phyloP scores from a whole-genome alignment of 2,329 filamentous ascomycete species.

The Dactylonectria macrodidyma region DNA sequence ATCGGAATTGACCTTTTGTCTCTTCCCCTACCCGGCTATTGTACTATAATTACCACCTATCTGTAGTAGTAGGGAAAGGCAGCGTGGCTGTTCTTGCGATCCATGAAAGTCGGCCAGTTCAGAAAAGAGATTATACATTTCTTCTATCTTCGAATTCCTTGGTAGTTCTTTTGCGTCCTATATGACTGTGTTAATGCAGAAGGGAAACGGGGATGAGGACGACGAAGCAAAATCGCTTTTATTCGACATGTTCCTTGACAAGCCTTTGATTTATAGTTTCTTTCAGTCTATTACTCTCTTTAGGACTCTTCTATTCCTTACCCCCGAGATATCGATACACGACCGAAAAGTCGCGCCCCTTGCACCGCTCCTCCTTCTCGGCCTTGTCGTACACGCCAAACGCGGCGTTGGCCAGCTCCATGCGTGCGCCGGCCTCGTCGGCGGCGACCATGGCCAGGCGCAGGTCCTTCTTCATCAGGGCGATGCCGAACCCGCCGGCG shows the following conservation, averaged over 20 bases:
- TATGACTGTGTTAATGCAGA: not conserved
- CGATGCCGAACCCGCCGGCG: conserved; percentile 81
- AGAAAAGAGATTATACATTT: too few species aligned
- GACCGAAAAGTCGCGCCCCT: conserved; percentile 85
- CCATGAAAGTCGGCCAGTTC: too few species aligned
- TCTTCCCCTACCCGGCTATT: too few species aligned
- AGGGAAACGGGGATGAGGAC: not conserved
- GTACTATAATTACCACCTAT: too few species aligned
- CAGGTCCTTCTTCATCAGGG: conserved; percentile 86
- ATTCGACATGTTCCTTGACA: not conserved
- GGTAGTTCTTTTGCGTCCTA: too few species aligned
- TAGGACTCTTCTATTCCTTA: conserved; percentile 55
- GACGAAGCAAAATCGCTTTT: not conserved
- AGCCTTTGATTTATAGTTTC: not conserved
- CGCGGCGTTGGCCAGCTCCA: conserved; percentile 76
- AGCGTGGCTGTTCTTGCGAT: too few species aligned
- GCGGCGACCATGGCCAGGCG: conserved; percentile 81
- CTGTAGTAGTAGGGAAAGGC: too few species aligned
- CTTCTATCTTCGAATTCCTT: too few species aligned
- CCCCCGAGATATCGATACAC: conserved; percentile 81
- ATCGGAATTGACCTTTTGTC: too few species aligned
- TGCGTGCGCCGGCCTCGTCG: conserved; percentile 73
- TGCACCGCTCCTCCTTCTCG: conserved; percentile 72
- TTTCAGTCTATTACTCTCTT: not conserved
- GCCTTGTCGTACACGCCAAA: conserved; percentile 78